Percentiles rank a stretch among this genome's conserved stretches.
Evolutionary conservation across 768 basidiomycete genomes (phyloP).

Genomic region (Calocybe gangraenosa): DNA sequence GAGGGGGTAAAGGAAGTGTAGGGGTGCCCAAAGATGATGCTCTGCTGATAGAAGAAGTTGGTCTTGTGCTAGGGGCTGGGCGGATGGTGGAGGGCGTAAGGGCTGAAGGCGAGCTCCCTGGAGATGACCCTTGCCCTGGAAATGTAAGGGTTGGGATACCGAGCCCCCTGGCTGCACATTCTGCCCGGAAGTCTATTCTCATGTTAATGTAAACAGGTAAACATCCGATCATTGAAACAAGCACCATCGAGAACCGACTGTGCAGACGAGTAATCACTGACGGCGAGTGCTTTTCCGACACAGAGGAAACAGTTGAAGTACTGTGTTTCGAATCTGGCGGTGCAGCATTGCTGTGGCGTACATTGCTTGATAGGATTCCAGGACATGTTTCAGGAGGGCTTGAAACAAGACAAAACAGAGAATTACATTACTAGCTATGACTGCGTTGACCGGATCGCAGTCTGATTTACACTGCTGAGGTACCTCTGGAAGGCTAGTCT

Average conservation of each 20-base stretch:
- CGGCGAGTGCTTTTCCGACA: conserved; percentile 18
- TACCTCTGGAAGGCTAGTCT: conserved; percentile 15
- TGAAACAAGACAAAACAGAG: neutral
- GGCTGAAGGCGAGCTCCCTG: neutral
- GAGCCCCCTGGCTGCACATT: conserved; percentile 20
- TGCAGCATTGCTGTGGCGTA: conserved; percentile 31
- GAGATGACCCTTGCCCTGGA: conserved; percentile 14
- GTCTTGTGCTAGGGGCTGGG: neutral
- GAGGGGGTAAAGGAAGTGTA: neutral
- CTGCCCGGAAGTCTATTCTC: neutral
- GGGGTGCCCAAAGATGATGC: neutral
- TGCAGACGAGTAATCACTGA: conserved; percentile 23
- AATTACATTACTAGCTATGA: conserved; percentile 16
- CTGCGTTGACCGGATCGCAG: conserved; percentile 26
- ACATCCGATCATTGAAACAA: neutral
- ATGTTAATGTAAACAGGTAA: conserved; percentile 15
- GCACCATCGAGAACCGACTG: conserved; percentile 24
- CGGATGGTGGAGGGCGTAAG: neutral
- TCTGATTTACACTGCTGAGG: conserved; percentile 27
- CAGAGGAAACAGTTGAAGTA: conserved; percentile 43
- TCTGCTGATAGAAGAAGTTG: neutral
- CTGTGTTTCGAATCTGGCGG: conserved; percentile 28
- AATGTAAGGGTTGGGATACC: conserved; percentile 22
- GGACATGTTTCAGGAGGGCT: neutral
- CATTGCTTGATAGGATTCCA: conserved; percentile 20